Conservation (phyloP, 2,329 filamentous ascomycete species). For the Exophiala mesophila region DNA sequence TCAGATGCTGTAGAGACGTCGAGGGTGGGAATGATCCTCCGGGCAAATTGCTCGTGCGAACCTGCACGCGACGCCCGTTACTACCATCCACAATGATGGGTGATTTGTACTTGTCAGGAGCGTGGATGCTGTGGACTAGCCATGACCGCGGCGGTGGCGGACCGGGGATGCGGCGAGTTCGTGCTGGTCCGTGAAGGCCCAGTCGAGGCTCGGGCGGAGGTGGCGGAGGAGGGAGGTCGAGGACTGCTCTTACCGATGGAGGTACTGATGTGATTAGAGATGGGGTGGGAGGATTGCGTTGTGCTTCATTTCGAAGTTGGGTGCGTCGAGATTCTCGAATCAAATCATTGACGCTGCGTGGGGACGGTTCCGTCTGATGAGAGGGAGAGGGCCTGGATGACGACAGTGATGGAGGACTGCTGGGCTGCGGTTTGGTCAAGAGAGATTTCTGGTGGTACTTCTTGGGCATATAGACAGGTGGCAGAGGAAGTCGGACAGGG, state of each 20-base stretch:
- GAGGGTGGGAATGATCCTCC: conserved; percentile 34
- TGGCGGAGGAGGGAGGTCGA: conserved; percentile 41
- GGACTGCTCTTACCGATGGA: conserved; percentile 41
- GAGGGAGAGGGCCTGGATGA: conserved; percentile 28
- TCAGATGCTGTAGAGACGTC: conserved; percentile 46
- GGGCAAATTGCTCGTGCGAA: conserved; percentile 32
- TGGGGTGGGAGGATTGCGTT: conserved; percentile 16
- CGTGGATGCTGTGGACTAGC: conserved; percentile 31
- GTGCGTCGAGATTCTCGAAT: conserved; percentile 44
- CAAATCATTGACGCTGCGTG: conserved; percentile 43
- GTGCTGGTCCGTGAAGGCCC: conserved; percentile 31
- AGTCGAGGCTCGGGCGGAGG: conserved; percentile 38
- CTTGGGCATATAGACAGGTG: conserved; percentile 40
- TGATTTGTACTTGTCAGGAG: conserved; percentile 7
- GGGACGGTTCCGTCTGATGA: conserved; percentile 25
- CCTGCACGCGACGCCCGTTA: conserved; percentile 14
- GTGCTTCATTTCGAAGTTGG: conserved; percentile 29
- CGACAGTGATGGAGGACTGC: conserved; percentile 37
- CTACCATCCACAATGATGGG: conserved; percentile 8
- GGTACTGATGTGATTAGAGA: conserved; percentile 37
- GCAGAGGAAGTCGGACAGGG: no score
- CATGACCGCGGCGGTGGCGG: conserved; percentile 45
- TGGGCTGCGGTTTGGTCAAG: conserved; percentile 37
- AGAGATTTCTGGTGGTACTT: conserved; percentile 37
- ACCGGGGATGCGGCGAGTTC: conserved; percentile 38